Base-by-base conservation (phyloP, 176 grass and related monocot genomes). In the Carex pumila region DNA sequence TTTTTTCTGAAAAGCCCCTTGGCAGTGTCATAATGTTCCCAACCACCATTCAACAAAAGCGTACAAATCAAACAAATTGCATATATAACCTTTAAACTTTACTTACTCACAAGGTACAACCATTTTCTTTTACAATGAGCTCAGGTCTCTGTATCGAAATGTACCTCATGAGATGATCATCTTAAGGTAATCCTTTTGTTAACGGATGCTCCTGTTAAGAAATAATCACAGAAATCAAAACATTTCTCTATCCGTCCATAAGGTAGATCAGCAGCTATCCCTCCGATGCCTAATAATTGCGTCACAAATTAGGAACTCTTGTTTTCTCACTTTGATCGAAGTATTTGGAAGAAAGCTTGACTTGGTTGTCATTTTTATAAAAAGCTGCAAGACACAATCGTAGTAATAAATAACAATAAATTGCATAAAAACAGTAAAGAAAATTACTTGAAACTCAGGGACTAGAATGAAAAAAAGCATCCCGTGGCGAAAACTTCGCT, bases 1-100 rank as follows among this genome's bases (percentile, higher is more conserved):
- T 37, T 85, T 71, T 76, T 84, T 76, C 56, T 85, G 50, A 85
- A 76, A 61, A 76, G 36, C 19, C 65, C 30, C 25, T 63, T 60
- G 64, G 32, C 22, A 73, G 53, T 70, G 83, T 62, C 65, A 85
- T 57, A 85, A 82, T 50, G 60, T 39, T 53, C n/a, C 80, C 61
- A 67, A 82, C 78, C 63, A 81, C 80, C 80, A 12, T 19, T 37
- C 17, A 7, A 43, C 78, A 37, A 62, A 82, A 29, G 45, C 12
- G 47, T 76, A 80, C 54, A 81, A 62, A 81, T 63, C 15, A 62
- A 81, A 82, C 12, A 82, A 63, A 29, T 82, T 82, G 0, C 41
- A 66, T 17, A 82, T 50, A 66, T 45, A 65, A 67, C 80, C 61
- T 62, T 82, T 14, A 31, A 61, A 39, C 37, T 80, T 59, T 39